Evolutionary conservation across 1,139 yeast species (phyloP).

Genomic region (Saccharomyces hybrid): DNA sequence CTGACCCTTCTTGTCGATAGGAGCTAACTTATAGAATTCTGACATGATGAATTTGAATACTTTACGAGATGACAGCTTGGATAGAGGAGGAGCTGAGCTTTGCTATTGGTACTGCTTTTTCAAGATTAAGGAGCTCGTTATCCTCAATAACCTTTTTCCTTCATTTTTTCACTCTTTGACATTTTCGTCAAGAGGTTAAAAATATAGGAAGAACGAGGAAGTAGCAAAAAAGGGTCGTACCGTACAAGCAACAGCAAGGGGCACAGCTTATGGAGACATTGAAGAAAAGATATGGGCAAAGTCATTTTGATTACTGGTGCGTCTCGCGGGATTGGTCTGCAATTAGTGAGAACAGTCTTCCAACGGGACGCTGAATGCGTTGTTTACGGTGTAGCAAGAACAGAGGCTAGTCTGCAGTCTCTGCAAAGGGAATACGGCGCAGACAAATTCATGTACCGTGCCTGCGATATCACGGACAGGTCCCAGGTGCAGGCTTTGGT

Average conservation of each 20-base stretch:
- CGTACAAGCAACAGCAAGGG: not conserved
- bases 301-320: slow-evolving; percentile 68
- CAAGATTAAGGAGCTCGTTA: no score
- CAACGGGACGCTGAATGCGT: slow-evolving; percentile 42
- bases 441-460: slow-evolving; percentile 46
- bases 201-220: not conserved
- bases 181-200: not conserved
- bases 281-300: slow-evolving; percentile 6
- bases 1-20: slow-evolving; percentile 45
- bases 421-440: slow-evolving; percentile 41
- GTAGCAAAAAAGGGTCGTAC: not conserved
- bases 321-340: slow-evolving; percentile 67
- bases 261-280: not conserved
- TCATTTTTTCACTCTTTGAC: not conserved
- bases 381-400: slow-evolving; percentile 72
- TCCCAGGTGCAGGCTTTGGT: slow-evolving; percentile 40
- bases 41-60: slow-evolving; percentile 6
- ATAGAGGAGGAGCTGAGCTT: no score
- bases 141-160: not conserved
- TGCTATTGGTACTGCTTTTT: no score
- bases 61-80: not conserved
- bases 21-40: slow-evolving; percentile 43
- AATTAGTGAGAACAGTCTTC: slow-evolving; percentile 54
- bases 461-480: slow-evolving; percentile 60
- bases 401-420: slow-evolving; percentile 40